These are phyloP conservation scores for Letharia lupina DNA, from an alignment of 495 filamentous ascomycete species.

Conservation along the genomic window DNA sequence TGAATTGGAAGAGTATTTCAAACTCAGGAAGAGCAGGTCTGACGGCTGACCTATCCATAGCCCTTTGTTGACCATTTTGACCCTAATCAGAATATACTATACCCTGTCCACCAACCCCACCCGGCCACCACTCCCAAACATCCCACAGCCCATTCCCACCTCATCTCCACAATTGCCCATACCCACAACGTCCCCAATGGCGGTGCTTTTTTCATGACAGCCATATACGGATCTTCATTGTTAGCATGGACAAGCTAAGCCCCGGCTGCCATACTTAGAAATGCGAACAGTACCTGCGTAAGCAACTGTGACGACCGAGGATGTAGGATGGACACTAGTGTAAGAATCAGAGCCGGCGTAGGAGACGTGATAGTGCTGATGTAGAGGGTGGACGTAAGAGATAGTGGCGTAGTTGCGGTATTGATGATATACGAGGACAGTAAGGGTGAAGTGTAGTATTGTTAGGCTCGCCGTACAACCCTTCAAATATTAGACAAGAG, in stretches of 20 bases:
- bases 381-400: conserved; percentile 41
- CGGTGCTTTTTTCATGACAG: conserved; percentile 86
- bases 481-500: too few relatives aligned
- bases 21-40: background rate
- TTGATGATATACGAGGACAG: conserved; percentile 86
- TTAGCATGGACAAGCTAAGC: conserved; percentile 72
- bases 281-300: conserved; percentile 55
- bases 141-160: conserved; percentile 55
- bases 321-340: conserved; percentile 29
- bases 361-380: conserved; percentile 38
- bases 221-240: conserved; percentile 71
- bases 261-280: conserved; percentile 48
- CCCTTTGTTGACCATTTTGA: background rate
- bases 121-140: conserved; percentile 50
- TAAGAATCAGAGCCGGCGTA: conserved; percentile 44
- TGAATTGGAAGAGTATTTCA: background rate
- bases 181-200: conserved; percentile 88
- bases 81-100: conserved; percentile 35
- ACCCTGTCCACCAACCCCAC: conserved; percentile 69
- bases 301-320: conserved; percentile 34
- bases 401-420: conserved; percentile 62
- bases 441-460: conserved; percentile 82
- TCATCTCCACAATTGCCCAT: conserved; percentile 87
- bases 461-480: conserved; percentile 60
- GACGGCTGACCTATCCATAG: background rate